These are phyloP conservation scores for Trametes sp. DNA, from an alignment of 1,284 basidiomycete genomes.

Conservation along the genomic window DNA sequence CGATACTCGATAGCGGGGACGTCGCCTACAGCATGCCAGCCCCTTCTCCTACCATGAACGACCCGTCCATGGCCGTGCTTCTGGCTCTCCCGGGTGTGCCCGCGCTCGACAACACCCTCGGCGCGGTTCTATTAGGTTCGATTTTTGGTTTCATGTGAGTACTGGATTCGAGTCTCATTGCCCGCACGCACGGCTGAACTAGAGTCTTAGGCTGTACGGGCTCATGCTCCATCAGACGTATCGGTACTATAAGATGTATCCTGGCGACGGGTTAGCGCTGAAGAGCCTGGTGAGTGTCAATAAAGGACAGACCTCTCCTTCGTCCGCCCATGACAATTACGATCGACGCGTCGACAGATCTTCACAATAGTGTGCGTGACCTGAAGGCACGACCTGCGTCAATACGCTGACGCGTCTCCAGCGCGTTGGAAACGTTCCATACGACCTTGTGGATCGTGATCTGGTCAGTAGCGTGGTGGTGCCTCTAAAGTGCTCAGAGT, in stretches of 20 bases:
- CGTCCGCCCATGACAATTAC: not conserved
- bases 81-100: not conserved
- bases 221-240: constrained; percentile 6
- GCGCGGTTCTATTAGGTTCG: not conserved
- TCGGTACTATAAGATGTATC: constrained; percentile 2
- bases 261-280: not conserved
- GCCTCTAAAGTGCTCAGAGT: not conserved
- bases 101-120: not conserved
- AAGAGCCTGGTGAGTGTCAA: not conserved
- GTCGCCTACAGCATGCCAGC: not conserved
- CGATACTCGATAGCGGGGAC: not conserved
- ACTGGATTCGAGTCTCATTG: too few relatives aligned
- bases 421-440: constrained; percentile 3
- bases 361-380: not conserved
- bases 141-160: constrained; percentile 5
- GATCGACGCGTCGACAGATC: not conserved
- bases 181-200: not conserved
- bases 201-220: not conserved
- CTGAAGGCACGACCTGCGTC: not conserved
- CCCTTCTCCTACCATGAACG: not conserved
- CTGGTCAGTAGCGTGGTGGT: constrained; percentile 1
- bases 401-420: not conserved
- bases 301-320: not conserved
- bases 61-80: not conserved
- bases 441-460: constrained; percentile 1